Conservation (phyloP, 2,329 filamentous ascomycete species). For the Epichloe typhina region DNA sequence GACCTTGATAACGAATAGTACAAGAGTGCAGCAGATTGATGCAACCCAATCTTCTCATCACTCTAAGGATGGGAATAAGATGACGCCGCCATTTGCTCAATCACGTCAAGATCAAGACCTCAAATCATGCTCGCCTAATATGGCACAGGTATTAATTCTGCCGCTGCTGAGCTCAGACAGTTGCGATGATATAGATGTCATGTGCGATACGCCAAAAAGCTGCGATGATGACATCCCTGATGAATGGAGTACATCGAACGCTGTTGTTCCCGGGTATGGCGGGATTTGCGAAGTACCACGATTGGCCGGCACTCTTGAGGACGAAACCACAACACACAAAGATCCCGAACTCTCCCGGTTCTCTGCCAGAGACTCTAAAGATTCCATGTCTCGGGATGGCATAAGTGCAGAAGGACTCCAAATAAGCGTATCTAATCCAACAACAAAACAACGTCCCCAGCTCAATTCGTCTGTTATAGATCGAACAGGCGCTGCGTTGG, state of each 20-base stretch:
- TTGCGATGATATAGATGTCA: neutral
- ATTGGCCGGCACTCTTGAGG: neutral
- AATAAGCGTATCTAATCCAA: neutral
- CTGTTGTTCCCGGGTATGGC: neutral
- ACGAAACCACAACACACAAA: neutral
- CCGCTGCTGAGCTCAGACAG: neutral
- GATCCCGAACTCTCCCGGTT: neutral
- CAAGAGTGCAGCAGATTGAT: neutral
- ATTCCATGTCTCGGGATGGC: neutral
- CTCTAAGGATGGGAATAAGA: neutral
- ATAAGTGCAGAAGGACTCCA: neutral
- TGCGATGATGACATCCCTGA: neutral
- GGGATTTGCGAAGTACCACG: neutral
- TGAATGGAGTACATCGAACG: neutral
- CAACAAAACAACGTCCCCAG: neutral
- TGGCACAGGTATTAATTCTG: neutral
- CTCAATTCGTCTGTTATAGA: neutral
- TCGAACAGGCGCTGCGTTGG: neutral
- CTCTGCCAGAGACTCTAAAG: neutral
- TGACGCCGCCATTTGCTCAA: neutral
- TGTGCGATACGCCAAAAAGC: neutral
- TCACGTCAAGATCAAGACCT: neutral
- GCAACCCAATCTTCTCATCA: neutral
- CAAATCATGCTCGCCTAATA: neutral
- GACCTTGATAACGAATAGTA: neutral